Evolutionary conservation across 306 rosid species (phyloP).

Genomic region (Luffa acutangula): DNA sequence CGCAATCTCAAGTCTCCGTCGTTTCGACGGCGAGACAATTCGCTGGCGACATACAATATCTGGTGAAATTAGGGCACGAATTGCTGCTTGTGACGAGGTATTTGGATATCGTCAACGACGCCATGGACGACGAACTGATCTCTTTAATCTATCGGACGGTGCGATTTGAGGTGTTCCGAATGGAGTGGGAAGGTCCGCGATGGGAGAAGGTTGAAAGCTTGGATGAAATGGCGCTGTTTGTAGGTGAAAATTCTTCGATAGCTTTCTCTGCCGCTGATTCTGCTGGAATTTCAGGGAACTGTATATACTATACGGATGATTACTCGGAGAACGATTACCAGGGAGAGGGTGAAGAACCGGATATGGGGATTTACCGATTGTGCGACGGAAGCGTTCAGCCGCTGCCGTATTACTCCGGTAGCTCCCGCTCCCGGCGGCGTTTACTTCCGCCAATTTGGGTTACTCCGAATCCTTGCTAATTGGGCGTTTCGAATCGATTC

Average conservation of each 20-base stretch:
- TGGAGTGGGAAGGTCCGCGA: constrained; percentile 29
- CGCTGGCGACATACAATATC: constrained; percentile 38
- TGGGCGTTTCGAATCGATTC: background rate
- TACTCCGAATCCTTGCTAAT: constrained; percentile 49
- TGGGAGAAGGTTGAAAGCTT: constrained; percentile 39
- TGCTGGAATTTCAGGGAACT: constrained; percentile 33
- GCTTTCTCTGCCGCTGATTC: constrained; percentile 38
- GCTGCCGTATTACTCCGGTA: constrained; percentile 32
- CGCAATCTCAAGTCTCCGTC: constrained; percentile 18
- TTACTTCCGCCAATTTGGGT: constrained; percentile 61
- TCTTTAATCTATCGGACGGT: constrained; percentile 29
- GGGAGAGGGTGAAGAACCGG: constrained; percentile 36
- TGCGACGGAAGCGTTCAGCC: constrained; percentile 30
- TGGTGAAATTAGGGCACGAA: constrained; percentile 36
- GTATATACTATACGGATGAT: constrained; percentile 59
- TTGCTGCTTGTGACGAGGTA: constrained; percentile 34
- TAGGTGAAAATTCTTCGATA: constrained; percentile 51
- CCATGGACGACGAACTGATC: background rate
- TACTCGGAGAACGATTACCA: constrained; percentile 42
- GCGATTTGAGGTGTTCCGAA: constrained; percentile 37
- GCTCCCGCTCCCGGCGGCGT: constrained; percentile 17
- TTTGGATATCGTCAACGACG: constrained; percentile 27
- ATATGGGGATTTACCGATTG: constrained; percentile 47
- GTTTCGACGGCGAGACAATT: constrained; percentile 8
- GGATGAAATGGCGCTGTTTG: constrained; percentile 42